Percentiles rank a stretch among this genome's conserved stretches.
Evolutionary conservation across 2,329 filamentous ascomycete genomes (phyloP).

Genomic region (Achaetomium macrosporum): DNA sequence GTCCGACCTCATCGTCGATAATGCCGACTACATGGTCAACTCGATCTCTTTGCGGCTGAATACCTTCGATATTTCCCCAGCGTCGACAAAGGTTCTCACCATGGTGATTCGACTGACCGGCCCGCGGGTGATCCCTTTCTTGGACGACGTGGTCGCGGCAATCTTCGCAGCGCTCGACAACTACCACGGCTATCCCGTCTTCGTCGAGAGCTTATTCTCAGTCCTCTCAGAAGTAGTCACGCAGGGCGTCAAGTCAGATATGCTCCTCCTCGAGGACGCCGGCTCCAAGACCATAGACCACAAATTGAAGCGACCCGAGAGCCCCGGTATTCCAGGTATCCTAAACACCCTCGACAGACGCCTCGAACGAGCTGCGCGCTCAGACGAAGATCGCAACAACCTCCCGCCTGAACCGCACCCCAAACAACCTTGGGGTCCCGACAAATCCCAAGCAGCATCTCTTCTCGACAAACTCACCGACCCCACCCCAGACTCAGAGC

Average conservation of each 20-base stretch:
- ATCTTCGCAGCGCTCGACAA: conserved; percentile 92
- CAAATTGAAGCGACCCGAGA: conserved; percentile 33
- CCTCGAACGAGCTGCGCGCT: conserved; percentile 40
- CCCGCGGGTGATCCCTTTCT: conserved; percentile 71
- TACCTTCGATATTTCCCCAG: conserved; percentile 84
- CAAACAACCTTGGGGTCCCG: conserved; percentile 30
- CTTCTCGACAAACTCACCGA: conserved; percentile 31
- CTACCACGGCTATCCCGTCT: conserved; percentile 83
- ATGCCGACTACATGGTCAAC: conserved; percentile 95
- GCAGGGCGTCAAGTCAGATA: conserved; percentile 62
- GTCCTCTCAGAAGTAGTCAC: conserved; percentile 79
- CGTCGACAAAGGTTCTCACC: conserved; percentile 79
- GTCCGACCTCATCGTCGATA: conserved; percentile 75
- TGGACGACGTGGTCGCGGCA: conserved; percentile 85
- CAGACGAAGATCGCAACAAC: conserved; percentile 29
- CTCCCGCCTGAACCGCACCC: conserved; percentile 29
- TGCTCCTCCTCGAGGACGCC: conserved; percentile 41
- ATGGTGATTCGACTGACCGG: conserved; percentile 95
- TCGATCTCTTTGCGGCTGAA: conserved; percentile 84
- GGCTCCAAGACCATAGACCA: conserved; percentile 35
- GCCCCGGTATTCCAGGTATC: conserved; percentile 40
- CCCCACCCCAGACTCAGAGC: conserved; percentile 32
- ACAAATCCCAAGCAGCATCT: conserved; percentile 25
- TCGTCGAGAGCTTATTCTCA: conserved; percentile 80
- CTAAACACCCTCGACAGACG: conserved; percentile 57